Evolutionary conservation across 1,139 yeast genomes (phyloP).

Genomic region (Blastobotrys petasosporus): DNA sequence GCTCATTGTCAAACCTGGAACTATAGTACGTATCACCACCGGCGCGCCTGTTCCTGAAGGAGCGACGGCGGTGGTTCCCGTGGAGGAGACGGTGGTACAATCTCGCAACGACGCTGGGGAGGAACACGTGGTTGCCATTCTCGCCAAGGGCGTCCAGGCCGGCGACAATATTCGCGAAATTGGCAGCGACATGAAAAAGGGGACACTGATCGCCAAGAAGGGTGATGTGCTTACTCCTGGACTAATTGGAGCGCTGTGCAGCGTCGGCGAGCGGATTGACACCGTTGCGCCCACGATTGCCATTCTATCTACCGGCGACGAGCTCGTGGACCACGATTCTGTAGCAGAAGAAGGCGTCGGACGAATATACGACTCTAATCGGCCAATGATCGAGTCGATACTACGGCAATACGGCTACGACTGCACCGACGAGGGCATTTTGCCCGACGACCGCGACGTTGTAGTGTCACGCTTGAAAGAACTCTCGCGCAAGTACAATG

Average conservation of each 20-base stretch:
- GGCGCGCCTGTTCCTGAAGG: conserved; percentile 51
- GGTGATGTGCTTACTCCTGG: conserved; percentile 34
- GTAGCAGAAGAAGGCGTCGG: neutral
- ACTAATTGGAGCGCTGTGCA: conserved; percentile 43
- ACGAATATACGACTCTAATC: conserved; percentile 42
- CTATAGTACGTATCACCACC: conserved; percentile 44
- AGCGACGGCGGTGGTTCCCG: conserved; percentile 47
- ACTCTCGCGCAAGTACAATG: conserved; percentile 28
- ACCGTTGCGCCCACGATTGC: conserved; percentile 40
- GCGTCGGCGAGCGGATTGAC: conserved; percentile 38
- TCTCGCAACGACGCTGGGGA: conserved; percentile 37
- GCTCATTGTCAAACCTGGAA: conserved; percentile 26
- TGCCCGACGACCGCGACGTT: conserved; percentile 31
- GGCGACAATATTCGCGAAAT: conserved; percentile 43
- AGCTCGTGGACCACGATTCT: conserved; percentile 33
- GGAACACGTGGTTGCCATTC: conserved; percentile 33
- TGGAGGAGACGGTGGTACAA: conserved; percentile 42
- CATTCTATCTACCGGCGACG: conserved; percentile 47
- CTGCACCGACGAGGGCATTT: conserved; percentile 42
- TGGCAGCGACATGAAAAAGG: conserved; percentile 42
- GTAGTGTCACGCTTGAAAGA: conserved; percentile 17
- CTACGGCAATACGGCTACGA: conserved; percentile 33
- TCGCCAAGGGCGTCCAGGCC: conserved; percentile 26
- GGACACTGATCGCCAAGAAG: conserved; percentile 33
- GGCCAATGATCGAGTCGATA: conserved; percentile 40